Evolutionary conservation across 768 basidiomycete species (phyloP), one percentile per base, ranked within the genome.

Genomic region (Tubosaeta sp.): DNA sequence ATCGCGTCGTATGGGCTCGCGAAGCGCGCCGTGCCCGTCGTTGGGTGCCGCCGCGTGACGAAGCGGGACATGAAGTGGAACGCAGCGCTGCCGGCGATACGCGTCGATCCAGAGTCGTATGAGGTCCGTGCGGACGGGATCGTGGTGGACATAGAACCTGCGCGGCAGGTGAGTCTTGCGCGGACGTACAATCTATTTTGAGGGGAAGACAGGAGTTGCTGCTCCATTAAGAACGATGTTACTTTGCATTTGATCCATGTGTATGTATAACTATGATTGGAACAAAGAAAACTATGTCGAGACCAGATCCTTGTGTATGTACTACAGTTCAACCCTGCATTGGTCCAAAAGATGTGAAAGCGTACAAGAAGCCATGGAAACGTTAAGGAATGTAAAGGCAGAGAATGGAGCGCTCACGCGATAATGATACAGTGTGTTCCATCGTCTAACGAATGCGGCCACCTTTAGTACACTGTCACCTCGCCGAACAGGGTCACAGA

Each of bases 21-120:
- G 19, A 94, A 95, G 67, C 77, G 79, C 6, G 69, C 81, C 18
- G 84, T 85, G 56, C 80, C 90, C 0, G 95, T 99, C 40, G 74
- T 73, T 46, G 77, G 78, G 21, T 98, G 95, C 58, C 75, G 94
- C 22, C 70, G 64, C 4, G 74, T 99, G 51, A 79, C 67, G 21
- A 98, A 99, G 77, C 80, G 78, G 64, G 83, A 92, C 62, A 94
- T 97, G 91, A 97, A 96, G 71, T 90, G 84, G 84, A 99, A 99
- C 67, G 76, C 82, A 46, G 69, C 76, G 43, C 81, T 83, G 55
- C 96, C 96, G 3, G 76, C 75, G 66, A 91, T 99, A 83, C 74
- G 53, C 43, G 94, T 99, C 31, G 93, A 99, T 64, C 87, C 96
- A 2, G 95, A 98, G 72, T 88, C 73, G 41, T 97, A 94, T 62